Percentiles rank a stretch among this genome's conserved stretches.
phyloP scores from a whole-genome alignment of 768 basidiomycete species.

The Lactifluus hygrophoroides region DNA sequence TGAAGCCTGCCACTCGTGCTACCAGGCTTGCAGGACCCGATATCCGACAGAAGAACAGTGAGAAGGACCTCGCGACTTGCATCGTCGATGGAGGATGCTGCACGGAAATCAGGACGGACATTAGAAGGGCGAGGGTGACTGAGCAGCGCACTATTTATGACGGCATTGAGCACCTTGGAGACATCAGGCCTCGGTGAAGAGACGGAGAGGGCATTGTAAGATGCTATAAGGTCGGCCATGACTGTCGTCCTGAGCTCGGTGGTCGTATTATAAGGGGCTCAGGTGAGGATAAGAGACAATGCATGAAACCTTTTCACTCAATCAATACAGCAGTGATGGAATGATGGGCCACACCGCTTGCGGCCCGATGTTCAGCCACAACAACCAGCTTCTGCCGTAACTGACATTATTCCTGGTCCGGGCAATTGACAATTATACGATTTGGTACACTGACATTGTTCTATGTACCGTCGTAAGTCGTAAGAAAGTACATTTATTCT shows the following conservation, averaged over 20 bases:
- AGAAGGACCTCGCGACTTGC: conserved; percentile 6
- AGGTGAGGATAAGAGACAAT: conserved; percentile 1
- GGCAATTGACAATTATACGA: too few relatives aligned
- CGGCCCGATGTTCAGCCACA: not conserved
- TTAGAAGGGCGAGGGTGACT: conserved; percentile 24
- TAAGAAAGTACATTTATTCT: too few relatives aligned
- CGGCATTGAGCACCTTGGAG: conserved; percentile 39
- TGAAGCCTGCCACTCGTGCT: conserved; percentile 11
- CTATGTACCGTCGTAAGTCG: too few relatives aligned
- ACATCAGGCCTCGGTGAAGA: conserved; percentile 30
- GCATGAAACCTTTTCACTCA: conserved; percentile 1
- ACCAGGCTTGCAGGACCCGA: conserved; percentile 10
- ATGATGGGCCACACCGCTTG: not conserved
- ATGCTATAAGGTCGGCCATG: conserved; percentile 41
- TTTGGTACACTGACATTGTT: too few relatives aligned
- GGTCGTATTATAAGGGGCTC: not conserved
- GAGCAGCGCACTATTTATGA: conserved; percentile 38
- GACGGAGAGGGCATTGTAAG: conserved; percentile 34
- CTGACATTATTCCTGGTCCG: too few relatives aligned
- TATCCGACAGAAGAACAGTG: conserved; percentile 1
- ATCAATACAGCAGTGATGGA: not conserved
- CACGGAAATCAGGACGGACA: conserved; percentile 36
- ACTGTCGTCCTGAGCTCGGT: not conserved
- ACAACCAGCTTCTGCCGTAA: too few relatives aligned
- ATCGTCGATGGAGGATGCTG: conserved; percentile 25